Evolutionary conservation across 495 filamentous ascomycete genomes (phyloP).

Genomic region (Tricharina praecox): DNA sequence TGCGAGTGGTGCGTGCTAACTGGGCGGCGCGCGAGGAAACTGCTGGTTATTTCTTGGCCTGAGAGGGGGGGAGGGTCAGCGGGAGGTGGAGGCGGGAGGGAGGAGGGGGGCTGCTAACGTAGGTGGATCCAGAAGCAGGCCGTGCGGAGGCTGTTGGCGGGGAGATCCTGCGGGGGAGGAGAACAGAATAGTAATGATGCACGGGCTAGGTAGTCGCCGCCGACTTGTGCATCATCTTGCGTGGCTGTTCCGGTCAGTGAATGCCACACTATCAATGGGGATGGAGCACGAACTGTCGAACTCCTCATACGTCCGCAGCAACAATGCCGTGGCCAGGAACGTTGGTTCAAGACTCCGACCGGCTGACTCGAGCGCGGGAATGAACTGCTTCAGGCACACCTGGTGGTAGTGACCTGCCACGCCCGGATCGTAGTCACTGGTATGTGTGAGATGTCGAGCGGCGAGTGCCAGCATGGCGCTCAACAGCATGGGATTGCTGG

Average conservation of each 20-base stretch:
- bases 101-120: not conserved
- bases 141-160: not conserved
- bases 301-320: conserved; percentile 1
- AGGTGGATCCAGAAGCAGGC: conserved; percentile 4
- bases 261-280: no score
- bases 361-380: not conserved
- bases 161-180: not conserved
- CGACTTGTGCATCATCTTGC: not conserved
- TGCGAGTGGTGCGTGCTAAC: not conserved
- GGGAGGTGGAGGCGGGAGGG: not conserved
- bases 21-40: not conserved
- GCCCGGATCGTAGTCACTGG: not conserved
- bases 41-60: conserved; percentile 3
- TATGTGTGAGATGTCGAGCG: not conserved
- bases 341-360: not conserved
- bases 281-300: not conserved
- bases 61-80: not conserved
- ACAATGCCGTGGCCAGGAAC: not conserved
- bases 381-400: not conserved
- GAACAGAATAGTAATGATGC: not conserved
- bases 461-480: conserved; percentile 4
- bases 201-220: not conserved
- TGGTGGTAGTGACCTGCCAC: not conserved
- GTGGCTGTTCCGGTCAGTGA: no score
- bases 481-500: conserved; percentile 3